Evolutionary conservation across 2,329 filamentous ascomycete genomes (phyloP).

Genomic region (Diaporthe sp.): DNA sequence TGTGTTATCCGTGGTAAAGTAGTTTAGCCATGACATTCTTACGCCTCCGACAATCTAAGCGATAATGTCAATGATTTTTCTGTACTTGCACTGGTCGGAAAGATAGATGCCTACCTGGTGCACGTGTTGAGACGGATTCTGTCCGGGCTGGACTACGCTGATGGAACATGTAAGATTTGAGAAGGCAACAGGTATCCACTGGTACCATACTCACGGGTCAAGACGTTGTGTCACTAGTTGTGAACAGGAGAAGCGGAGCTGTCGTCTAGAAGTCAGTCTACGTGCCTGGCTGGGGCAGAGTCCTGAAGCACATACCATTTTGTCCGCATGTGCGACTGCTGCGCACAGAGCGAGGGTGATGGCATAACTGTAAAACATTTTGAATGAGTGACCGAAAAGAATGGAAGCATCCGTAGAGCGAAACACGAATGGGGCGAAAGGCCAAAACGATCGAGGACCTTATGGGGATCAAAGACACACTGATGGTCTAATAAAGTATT

Average conservation of each 20-base stretch:
- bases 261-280: not conserved
- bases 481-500: not conserved
- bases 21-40: not conserved
- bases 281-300: not conserved
- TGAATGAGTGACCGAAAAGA: not conserved
- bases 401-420: not conserved
- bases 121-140: constrained; percentile 63
- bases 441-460: accelerated
- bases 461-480: too few relatives aligned
- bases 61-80: not conserved
- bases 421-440: not conserved
- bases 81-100: accelerated
- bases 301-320: not conserved
- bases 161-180: not conserved
- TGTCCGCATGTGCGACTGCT: constrained; percentile 14
- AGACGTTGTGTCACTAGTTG: constrained; percentile 60
- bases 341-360: not conserved
- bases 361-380: not conserved
- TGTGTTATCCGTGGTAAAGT: too few relatives aligned
- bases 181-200: not conserved
- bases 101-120: constrained; percentile 53
- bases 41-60: constrained; percentile 58
- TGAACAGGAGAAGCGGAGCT: constrained; percentile 57
- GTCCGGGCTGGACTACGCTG: constrained; percentile 51
- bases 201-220: constrained; percentile 42